phyloP scores from a whole-genome alignment of 306 rosid genomes.

The Medicago arabica region DNA sequence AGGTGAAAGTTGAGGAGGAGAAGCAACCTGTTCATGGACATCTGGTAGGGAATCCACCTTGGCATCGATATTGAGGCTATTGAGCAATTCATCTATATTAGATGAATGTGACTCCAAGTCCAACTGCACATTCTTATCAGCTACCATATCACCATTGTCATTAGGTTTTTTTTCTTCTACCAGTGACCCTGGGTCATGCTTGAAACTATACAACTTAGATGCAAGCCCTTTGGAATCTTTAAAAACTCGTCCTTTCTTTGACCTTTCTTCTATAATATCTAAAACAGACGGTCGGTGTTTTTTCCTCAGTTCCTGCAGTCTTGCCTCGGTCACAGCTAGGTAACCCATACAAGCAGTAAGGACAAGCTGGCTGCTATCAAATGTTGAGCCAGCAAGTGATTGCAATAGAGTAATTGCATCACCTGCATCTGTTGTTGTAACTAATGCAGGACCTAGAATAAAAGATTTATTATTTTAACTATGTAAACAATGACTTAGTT shows the following conservation, averaged over 20 bases:
- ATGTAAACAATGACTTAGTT: slow-evolving; percentile 29
- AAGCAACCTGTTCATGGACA: slow-evolving; percentile 88
- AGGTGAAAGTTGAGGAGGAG: slow-evolving; percentile 41
- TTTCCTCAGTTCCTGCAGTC: slow-evolving; percentile 73
- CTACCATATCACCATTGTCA: slow-evolving; percentile 47
- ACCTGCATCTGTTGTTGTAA: slow-evolving; percentile 92
- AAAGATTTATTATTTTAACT: slow-evolving; percentile 29
- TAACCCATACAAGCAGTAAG: slow-evolving; percentile 94
- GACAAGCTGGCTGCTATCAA: slow-evolving; percentile 96
- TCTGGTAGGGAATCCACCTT: slow-evolving; percentile 72
- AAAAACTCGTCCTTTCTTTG: slow-evolving; percentile 66
- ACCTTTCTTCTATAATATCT: slow-evolving; percentile 72
- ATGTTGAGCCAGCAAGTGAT: slow-evolving; percentile 87
- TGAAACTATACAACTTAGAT: slow-evolving; percentile 88
- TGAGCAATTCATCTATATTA: slow-evolving; percentile 64
- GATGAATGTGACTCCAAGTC: slow-evolving; percentile 48
- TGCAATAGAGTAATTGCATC: slow-evolving; percentile 87
- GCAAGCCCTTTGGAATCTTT: slow-evolving; percentile 91
- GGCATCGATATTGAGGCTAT: slow-evolving; percentile 63
- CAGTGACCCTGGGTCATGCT: slow-evolving; percentile 63
- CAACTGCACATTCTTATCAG: slow-evolving; percentile 41
- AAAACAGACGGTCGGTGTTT: slow-evolving; percentile 81
- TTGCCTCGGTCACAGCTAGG: slow-evolving; percentile 79
- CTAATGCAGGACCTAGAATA: slow-evolving; percentile 74
- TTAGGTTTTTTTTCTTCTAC: slow-evolving; percentile 53